Evolutionary conservation across 257 asterid species (phyloP).

Genomic region (Nicotiana attenuata): DNA sequence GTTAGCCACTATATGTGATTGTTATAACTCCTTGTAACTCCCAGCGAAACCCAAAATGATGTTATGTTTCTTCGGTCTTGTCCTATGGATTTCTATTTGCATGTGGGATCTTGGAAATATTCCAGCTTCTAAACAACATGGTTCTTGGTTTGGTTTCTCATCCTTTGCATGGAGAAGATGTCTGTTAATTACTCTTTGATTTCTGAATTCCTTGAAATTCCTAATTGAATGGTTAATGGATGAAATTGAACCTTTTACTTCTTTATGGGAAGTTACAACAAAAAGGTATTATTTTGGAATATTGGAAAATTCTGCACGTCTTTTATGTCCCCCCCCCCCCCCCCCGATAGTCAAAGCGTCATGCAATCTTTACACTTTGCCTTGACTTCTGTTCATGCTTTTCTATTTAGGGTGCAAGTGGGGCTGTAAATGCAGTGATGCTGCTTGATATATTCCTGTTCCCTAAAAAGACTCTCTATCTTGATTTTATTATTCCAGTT

Average conservation of each 20-base stretch:
- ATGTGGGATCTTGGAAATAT: background rate
- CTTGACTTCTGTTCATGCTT: conserved; percentile 2
- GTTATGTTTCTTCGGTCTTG: background rate
- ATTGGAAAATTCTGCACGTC: background rate
- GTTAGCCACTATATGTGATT: background rate
- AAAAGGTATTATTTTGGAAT: background rate
- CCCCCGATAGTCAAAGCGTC: background rate
- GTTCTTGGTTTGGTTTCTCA: conserved; percentile 6
- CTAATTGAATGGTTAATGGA: background rate
- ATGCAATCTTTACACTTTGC: background rate
- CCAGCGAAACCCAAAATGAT: background rate
- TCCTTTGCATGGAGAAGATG: background rate
- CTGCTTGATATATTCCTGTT: conserved; percentile 78
- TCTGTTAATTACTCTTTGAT: background rate
- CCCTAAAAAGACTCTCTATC: conserved; percentile 54
- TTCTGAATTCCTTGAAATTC: background rate
- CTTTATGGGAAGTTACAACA: background rate
- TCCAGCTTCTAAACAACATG: background rate
- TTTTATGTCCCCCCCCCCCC: too few relatives aligned
- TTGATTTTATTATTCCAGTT: conserved; percentile 62
- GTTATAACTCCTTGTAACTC: background rate
- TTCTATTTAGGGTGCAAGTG: conserved; percentile 82
- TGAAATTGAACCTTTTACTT: conserved; percentile 1
- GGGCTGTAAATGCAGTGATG: conserved; percentile 92
- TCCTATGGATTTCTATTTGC: background rate